Evolutionary conservation across 352 stramenopile genomes (phyloP).

Genomic region (Pseudoperonospora humuli): DNA sequence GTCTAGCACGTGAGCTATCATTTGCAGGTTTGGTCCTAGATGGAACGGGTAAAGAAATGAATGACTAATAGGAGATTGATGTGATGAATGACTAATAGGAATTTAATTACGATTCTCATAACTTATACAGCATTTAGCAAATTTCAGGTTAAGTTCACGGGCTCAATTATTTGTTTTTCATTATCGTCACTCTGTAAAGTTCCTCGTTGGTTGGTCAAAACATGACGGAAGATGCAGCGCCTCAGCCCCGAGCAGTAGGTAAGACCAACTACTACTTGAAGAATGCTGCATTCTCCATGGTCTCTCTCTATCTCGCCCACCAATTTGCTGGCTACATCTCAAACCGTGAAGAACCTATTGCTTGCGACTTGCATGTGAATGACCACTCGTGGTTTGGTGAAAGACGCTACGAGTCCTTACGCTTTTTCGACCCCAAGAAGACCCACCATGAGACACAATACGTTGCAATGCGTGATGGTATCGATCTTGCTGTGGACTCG

Average conservation of each 20-base stretch:
- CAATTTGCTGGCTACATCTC: constrained; percentile 49
- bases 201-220: too few relatives aligned
- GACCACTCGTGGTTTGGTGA: constrained; percentile 66
- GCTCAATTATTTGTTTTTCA: too few relatives aligned
- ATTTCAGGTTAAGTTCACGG: too few relatives aligned
- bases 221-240: constrained; percentile 28
- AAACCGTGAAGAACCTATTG: constrained; percentile 50
- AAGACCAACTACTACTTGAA: constrained; percentile 69
- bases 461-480: constrained; percentile 58
- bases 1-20: too few relatives aligned
- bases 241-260: constrained; percentile 21
- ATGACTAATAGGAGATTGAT: too few relatives aligned
- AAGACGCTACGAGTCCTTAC: constrained; percentile 59
- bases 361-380: constrained; percentile 53
- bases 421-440: constrained; percentile 68
- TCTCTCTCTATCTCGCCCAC: constrained; percentile 53
- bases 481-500: constrained; percentile 63
- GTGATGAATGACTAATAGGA: too few relatives aligned
- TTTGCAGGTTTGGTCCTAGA: too few relatives aligned
- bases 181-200: too few relatives aligned
- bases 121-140: too few relatives aligned
- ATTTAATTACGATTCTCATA: too few relatives aligned
- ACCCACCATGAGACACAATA: constrained; percentile 70
- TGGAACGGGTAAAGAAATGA: too few relatives aligned
- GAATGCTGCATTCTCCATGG: constrained; percentile 69